Evolutionary conservation across 2,329 filamentous ascomycete genomes (phyloP).

Genomic region (Pseudomassariella vexata): DNA sequence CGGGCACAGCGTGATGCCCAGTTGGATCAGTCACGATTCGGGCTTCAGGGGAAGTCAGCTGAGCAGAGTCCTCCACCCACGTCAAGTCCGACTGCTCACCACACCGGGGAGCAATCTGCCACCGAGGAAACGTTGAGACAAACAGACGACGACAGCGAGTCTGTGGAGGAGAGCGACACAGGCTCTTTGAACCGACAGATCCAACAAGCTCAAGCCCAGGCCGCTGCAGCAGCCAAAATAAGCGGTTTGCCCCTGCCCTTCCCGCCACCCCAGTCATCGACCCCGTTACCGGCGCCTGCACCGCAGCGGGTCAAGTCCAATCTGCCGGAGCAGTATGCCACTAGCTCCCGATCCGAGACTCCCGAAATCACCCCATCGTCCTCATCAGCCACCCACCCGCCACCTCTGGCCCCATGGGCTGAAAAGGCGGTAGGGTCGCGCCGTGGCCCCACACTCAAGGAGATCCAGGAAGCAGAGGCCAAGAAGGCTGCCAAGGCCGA

Average conservation of each 20-base stretch:
- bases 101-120: constrained; percentile 6
- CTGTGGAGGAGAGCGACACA: constrained; percentile 14
- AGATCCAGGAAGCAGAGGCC: constrained; percentile 94
- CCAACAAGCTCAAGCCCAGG: constrained; percentile 54
- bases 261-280: constrained; percentile 65
- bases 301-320: constrained; percentile 81
- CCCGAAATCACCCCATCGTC: constrained; percentile 48
- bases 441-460: constrained; percentile 86
- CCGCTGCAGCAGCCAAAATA: constrained; percentile 43
- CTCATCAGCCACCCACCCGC: constrained; percentile 38
- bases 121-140: constrained; percentile 10
- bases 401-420: constrained; percentile 90
- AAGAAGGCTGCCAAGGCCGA: constrained; percentile 88
- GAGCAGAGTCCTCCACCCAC: constrained; percentile 11
- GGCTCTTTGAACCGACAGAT: constrained; percentile 49
- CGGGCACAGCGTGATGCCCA: constrained; percentile 65
- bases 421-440: constrained; percentile 64
- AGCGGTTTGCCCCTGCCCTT: constrained; percentile 73
- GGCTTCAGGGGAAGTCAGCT: constrained; percentile 12
- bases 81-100: constrained; percentile 7
- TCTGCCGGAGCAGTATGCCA: constrained; percentile 64
- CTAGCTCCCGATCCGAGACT: constrained; percentile 69
- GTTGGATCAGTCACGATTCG: constrained; percentile 22
- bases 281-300: constrained; percentile 80
- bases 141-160: constrained; percentile 9